These are phyloP conservation scores for Endocalyx cinctus DNA, from an alignment of 2,329 filamentous ascomycete species.

Conservation along the genomic window DNA sequence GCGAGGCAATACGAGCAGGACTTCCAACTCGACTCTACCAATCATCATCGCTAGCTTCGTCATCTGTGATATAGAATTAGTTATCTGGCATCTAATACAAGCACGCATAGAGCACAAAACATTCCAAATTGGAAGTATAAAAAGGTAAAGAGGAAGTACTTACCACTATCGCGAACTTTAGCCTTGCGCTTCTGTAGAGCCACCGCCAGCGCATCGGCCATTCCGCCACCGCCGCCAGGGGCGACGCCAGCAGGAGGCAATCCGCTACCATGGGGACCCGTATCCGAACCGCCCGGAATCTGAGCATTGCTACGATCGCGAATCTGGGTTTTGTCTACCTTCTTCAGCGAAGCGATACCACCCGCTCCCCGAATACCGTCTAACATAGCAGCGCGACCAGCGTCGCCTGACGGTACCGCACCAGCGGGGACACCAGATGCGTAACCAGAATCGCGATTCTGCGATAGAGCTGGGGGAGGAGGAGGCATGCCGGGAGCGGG, in stretches of 20 bases:
- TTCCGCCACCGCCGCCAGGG: conserved; percentile 53
- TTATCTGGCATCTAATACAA: background rate
- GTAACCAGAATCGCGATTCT: conserved; percentile 56
- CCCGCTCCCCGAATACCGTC: conserved; percentile 69
- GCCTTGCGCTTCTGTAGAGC: conserved; percentile 80
- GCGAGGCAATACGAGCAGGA: too few relatives aligned
- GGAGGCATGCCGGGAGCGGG: conserved; percentile 28
- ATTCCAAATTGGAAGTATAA: too few relatives aligned
- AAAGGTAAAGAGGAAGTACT: conserved; percentile 37
- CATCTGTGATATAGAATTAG: conserved; percentile 51
- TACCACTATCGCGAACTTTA: conserved; percentile 93
- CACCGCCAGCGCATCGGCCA: conserved; percentile 79
- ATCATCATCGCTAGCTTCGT: conserved; percentile 73
- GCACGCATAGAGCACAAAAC: too few relatives aligned
- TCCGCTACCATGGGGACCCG: conserved; percentile 47
- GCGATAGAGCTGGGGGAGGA: conserved; percentile 31
- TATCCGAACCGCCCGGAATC: conserved; percentile 49
- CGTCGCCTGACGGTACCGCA: conserved; percentile 35
- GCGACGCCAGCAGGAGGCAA: conserved; percentile 47
- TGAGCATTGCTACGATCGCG: conserved; percentile 64
- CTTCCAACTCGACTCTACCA: too few relatives aligned
- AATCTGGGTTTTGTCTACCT: conserved; percentile 67
- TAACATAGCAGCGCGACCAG: conserved; percentile 55
- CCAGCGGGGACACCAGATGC: conserved; percentile 47
- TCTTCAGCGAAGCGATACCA: conserved; percentile 65